These are phyloP conservation scores for Pyrus bretschneideri DNA, from an alignment of 306 rosid species.

Conservation along the genomic window DNA sequence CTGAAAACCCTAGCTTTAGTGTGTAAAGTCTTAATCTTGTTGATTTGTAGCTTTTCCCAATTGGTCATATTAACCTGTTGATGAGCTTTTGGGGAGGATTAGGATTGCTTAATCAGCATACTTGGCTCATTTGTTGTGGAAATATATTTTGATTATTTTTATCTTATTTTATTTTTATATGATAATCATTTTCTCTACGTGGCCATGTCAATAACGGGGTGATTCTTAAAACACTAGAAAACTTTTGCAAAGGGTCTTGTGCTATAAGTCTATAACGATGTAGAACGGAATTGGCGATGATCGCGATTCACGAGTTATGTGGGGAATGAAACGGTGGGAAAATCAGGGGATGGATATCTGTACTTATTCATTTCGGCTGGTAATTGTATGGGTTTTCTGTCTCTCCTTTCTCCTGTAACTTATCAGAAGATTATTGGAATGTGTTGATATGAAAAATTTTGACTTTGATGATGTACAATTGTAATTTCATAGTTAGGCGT, in stretches of 20 bases:
- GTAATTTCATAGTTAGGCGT: neutral
- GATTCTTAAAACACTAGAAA: neutral
- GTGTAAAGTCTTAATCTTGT: neutral
- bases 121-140: neutral
- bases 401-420: neutral
- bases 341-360: neutral
- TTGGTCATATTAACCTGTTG: neutral
- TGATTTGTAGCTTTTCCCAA: neutral
- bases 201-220: neutral
- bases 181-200: neutral
- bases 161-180: too few species aligned
- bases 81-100: neutral
- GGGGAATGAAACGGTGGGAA: neutral
- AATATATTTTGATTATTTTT: neutral
- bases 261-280: neutral
- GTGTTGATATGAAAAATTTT: neutral
- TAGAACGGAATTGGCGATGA: neutral
- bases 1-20: slow-evolving; percentile 5
- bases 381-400: neutral
- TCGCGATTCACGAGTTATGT: too few species aligned
- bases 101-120: neutral
- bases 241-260: neutral
- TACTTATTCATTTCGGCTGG: neutral
- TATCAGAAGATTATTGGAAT: neutral
- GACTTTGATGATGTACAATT: neutral